Evolutionary conservation across 352 stramenopile species (phyloP).

Genomic region (Phytophthora citrophthora): DNA sequence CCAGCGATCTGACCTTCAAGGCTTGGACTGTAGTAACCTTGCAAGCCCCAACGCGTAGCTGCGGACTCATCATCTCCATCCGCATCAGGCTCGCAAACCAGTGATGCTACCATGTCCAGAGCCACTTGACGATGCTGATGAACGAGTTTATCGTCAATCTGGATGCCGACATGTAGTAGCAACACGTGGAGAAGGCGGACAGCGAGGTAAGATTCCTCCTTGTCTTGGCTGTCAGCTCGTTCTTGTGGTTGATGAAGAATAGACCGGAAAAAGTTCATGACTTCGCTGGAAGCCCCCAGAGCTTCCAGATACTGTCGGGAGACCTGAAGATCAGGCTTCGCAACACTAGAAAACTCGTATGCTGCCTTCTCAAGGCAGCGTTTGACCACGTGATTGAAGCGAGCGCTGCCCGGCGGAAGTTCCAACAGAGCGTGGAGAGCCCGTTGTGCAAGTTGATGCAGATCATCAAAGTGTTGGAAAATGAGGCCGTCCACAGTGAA

Average conservation of each 20-base stretch:
- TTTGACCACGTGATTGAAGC: conserved; percentile 27
- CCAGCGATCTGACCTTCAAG: conserved; percentile 18
- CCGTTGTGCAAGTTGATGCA: conserved; percentile 49
- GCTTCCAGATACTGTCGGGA: conserved; percentile 35
- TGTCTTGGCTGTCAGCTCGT: conserved; percentile 14
- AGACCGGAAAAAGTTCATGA: conserved; percentile 28
- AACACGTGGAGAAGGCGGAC: conserved; percentile 51
- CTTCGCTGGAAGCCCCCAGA: conserved; percentile 25
- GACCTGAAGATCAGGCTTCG: conserved; percentile 12
- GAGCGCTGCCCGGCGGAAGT: conserved; percentile 19
- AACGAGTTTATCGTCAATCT: conserved; percentile 35
- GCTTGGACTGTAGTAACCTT: conserved; percentile 32
- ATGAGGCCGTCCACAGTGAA: conserved; percentile 45
- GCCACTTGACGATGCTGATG: conserved; percentile 39
- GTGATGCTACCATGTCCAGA: conserved; percentile 30
- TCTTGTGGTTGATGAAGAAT: conserved; percentile 37
- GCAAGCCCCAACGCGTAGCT: conserved; percentile 33
- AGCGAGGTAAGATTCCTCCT: conserved; percentile 31
- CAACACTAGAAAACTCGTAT: conserved; percentile 14
- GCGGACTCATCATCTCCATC: conserved; percentile 22
- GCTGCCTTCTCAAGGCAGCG: conserved; percentile 35
- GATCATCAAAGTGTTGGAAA: conserved; percentile 47
- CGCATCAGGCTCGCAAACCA: conserved; percentile 16
- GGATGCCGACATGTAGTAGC: conserved; percentile 57
- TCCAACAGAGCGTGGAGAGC: conserved; percentile 42